Conservation (phyloP, 2,329 filamentous ascomycete genomes). For the Fusarium sp. region DNA sequence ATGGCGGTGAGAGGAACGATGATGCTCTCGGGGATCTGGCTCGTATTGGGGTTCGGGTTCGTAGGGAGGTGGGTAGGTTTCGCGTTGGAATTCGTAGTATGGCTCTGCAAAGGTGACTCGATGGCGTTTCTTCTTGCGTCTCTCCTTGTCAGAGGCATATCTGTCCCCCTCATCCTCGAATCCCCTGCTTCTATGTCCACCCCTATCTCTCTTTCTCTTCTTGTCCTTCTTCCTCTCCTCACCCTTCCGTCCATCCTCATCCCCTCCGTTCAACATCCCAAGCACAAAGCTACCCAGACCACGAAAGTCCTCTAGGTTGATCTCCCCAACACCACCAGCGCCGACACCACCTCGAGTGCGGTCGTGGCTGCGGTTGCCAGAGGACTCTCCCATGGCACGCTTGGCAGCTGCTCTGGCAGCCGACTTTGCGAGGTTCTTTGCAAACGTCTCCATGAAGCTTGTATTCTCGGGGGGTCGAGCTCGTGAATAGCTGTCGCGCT, state of each 20-base stretch:
- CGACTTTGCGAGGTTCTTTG: conserved; percentile 38
- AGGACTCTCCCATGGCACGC: conserved; percentile 32
- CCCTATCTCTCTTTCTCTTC: conserved; percentile 29
- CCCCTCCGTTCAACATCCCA: conserved; percentile 31
- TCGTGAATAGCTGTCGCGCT: conserved; percentile 9
- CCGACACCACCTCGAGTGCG: conserved; percentile 15
- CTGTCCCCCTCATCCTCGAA: conserved; percentile 17
- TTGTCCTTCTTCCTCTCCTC: conserved; percentile 28
- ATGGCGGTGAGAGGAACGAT: background rate
- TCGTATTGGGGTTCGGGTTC: conserved; percentile 2
- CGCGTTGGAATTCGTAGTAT: conserved; percentile 24
- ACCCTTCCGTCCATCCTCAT: conserved; percentile 14
- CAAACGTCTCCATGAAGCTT: conserved; percentile 39
- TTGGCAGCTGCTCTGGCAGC: conserved; percentile 40
- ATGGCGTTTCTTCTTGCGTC: conserved; percentile 32
- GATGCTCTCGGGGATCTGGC: background rate
- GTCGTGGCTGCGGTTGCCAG: conserved; percentile 22
- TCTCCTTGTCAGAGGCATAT: conserved; percentile 31
- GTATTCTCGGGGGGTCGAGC: conserved; percentile 20
- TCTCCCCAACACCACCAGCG: conserved; percentile 20
- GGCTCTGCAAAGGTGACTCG: conserved; percentile 41
- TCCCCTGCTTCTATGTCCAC: conserved; percentile 10
- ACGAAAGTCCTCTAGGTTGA: conserved; percentile 36
- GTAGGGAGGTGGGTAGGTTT: conserved; percentile 25
- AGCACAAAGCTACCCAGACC: conserved; percentile 39